A percentile compares a stretch with the other conserved stretches of the same genome.
These are phyloP conservation scores for Malassezia arunalokei DNA, from an alignment of 1,284 basidiomycete genomes.

Conservation along the genomic window DNA sequence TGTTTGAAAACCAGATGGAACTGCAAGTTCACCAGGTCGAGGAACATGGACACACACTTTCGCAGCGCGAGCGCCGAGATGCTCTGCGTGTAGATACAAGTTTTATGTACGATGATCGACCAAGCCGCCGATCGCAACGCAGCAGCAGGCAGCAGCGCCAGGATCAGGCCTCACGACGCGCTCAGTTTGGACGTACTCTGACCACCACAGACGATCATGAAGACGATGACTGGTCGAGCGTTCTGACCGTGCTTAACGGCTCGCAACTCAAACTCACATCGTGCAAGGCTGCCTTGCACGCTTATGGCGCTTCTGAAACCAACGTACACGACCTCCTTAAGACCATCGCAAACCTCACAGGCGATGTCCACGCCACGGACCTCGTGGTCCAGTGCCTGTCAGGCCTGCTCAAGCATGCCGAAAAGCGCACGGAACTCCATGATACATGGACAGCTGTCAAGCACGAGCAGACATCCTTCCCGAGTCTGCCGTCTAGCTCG, in stretches of 20 bases:
- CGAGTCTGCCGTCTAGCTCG: conserved; percentile 29
- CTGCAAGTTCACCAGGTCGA: conserved; percentile 83
- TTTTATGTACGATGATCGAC: conserved; percentile 57
- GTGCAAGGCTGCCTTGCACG: conserved; percentile 66
- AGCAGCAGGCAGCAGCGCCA: conserved; percentile 14
- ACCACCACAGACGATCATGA: conserved; percentile 1
- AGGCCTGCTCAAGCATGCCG: conserved; percentile 53
- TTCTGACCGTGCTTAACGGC: conserved; percentile 56
- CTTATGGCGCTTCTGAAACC: conserved; percentile 66
- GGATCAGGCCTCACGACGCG: conserved; percentile 3
- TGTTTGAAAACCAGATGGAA: conserved; percentile 73
- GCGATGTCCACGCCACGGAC: conserved; percentile 43
- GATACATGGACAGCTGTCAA: conserved; percentile 57
- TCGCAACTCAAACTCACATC: conserved; percentile 62
- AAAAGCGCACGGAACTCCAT: conserved; percentile 66
- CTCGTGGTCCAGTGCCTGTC: conserved; percentile 63
- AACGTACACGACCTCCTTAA: conserved; percentile 71
- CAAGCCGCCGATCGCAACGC: conserved; percentile 6
- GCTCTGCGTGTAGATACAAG: conserved; percentile 65
- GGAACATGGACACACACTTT: conserved; percentile 70
- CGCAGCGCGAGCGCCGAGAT: conserved; percentile 62
- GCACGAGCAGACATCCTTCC: conserved; percentile 52
- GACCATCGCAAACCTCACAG: conserved; percentile 72
- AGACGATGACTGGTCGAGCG: conserved; percentile 55
- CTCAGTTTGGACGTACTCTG: conserved; percentile 13